Evolutionary conservation across 305 asterid genomes (phyloP).

Genomic region (Fraxinus dipetala): DNA sequence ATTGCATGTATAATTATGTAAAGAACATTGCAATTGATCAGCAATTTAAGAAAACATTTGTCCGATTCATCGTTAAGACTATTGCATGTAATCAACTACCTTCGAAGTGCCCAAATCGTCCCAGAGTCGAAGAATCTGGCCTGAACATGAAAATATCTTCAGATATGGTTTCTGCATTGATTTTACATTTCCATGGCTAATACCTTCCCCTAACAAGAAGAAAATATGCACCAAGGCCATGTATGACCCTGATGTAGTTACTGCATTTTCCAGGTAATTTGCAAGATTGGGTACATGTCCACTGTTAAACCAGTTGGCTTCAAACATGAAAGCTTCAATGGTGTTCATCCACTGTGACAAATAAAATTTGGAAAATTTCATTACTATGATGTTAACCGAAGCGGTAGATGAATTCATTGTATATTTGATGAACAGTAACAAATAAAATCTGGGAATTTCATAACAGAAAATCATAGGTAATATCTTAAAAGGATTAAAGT

Average conservation of each 20-base stretch:
- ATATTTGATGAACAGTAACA: background rate
- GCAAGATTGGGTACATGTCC: slow-evolving; percentile 31
- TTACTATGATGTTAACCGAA: background rate
- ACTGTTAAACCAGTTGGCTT: slow-evolving; percentile 36
- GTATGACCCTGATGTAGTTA: slow-evolving; percentile 33
- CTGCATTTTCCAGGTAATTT: slow-evolving; percentile 37
- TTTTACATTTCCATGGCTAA: slow-evolving; percentile 22
- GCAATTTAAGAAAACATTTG: no score
- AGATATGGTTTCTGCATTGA: slow-evolving; percentile 30
- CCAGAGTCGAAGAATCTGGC: slow-evolving; percentile 43
- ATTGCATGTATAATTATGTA: background rate
- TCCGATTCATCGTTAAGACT: background rate
- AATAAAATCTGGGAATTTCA: no score
- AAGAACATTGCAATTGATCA: background rate
- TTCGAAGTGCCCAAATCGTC: slow-evolving; percentile 45
- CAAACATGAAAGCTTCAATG: slow-evolving; percentile 37
- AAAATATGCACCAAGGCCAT: slow-evolving; percentile 37
- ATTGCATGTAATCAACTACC: slow-evolving; percentile 12
- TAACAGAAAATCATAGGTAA: no score
- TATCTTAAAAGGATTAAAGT: no score
- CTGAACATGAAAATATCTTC: slow-evolving; percentile 27
- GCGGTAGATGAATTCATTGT: background rate
- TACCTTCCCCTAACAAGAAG: slow-evolving; percentile 34
- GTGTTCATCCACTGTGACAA: slow-evolving; percentile 38
- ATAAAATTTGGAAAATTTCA: background rate